Conservation (phyloP, 164 flowering plant genomes). For the Nelumbo lutea region DNA sequence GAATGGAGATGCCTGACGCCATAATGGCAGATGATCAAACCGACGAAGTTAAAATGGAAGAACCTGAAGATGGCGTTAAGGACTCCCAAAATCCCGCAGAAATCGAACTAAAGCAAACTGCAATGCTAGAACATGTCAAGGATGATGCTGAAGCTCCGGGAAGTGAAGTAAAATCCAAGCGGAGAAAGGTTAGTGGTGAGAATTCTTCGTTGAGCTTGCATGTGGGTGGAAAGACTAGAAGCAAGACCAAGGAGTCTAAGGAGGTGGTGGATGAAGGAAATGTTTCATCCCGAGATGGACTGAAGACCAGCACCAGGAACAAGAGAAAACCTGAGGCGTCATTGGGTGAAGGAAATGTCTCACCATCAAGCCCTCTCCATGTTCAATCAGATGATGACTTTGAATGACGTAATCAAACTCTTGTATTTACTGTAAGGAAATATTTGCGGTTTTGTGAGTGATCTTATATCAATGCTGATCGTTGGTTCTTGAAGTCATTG, state of each 20-base stretch:
- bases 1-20: background rate
- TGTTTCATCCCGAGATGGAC: too few relatives aligned
- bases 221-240: background rate
- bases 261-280: background rate
- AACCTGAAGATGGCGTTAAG: background rate
- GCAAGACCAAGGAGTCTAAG: background rate
- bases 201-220: background rate
- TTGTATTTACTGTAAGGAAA: background rate
- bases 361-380: slow-evolving; percentile 21
- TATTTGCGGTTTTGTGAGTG: too few relatives aligned
- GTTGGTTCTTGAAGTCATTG: too few relatives aligned
- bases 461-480: too few relatives aligned
- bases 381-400: slow-evolving; percentile 14
- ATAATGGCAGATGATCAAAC: background rate
- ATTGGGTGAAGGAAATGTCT: slow-evolving; percentile 9
- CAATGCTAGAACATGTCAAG: too few relatives aligned
- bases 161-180: background rate
- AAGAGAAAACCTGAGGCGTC: background rate
- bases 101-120: background rate
- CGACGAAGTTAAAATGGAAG: background rate
- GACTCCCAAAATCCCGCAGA: background rate
- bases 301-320: background rate
- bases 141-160: too few relatives aligned
- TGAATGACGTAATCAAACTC: background rate
- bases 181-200: background rate